These are phyloP conservation scores for Wolfiporia cocos DNA, from an alignment of 1,284 basidiomycete species.

Conservation along the genomic window DNA sequence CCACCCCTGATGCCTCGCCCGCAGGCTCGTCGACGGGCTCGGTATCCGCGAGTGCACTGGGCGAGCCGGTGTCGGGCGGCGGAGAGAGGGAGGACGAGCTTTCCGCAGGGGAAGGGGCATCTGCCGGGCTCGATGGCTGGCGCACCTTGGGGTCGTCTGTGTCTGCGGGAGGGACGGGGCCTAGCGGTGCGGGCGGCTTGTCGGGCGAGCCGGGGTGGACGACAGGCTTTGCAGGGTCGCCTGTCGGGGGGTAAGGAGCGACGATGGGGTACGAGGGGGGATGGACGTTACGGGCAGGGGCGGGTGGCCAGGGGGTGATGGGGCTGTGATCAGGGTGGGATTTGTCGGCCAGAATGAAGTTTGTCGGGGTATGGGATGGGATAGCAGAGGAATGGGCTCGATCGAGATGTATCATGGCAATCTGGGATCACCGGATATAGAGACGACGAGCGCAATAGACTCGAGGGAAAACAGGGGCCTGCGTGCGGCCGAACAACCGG, in stretches of 20 bases:
- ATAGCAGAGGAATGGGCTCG: constrained; percentile 38
- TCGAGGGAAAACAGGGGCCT: no score
- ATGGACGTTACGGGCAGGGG: constrained; percentile 26
- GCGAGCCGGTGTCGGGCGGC: constrained; percentile 24
- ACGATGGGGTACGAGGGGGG: no score
- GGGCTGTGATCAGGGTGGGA: constrained; percentile 31
- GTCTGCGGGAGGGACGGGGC: constrained; percentile 22
- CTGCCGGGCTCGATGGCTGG: constrained; percentile 19
- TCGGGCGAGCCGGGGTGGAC: constrained; percentile 17
- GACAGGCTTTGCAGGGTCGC: constrained; percentile 19
- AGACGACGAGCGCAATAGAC: constrained; percentile 18
- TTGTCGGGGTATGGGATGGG: constrained; percentile 35
- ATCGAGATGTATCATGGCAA: constrained; percentile 56
- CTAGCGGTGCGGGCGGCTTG: constrained; percentile 9
- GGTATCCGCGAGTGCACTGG: constrained; percentile 19
- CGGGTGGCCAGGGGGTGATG: constrained; percentile 37
- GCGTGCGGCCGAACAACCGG: no score
- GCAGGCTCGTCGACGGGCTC: constrained; percentile 22
- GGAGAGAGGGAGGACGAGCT: constrained; percentile 26
- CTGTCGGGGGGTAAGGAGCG: constrained; percentile 17
- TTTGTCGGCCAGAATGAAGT: constrained; percentile 39
- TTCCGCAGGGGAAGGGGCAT: constrained; percentile 20
- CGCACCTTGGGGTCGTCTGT: constrained; percentile 18
- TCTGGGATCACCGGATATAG: constrained; percentile 22
- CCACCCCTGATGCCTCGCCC: constrained; percentile 5